Evolutionary conservation across 75 land plant species (phyloP).

Genomic region (Gnetum montanum): DNA sequence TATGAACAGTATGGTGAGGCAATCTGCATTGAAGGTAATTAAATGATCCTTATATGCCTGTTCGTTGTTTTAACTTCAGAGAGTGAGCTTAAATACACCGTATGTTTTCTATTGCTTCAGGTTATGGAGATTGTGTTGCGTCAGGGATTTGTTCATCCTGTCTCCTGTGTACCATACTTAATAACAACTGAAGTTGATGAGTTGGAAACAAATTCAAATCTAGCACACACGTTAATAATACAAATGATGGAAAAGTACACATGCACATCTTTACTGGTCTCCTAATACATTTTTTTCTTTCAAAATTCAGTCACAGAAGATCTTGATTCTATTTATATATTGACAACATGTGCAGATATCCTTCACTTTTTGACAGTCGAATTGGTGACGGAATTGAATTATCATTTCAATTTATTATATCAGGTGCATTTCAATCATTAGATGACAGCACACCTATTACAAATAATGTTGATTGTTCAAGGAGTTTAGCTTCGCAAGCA

Average conservation of each 20-base stretch:
- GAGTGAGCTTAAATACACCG: background rate
- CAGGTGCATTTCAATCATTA: conserved; percentile 26
- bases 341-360: conserved; percentile 58
- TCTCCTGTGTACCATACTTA: conserved; percentile 93
- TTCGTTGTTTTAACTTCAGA: background rate
- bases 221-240: conserved; percentile 84
- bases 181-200: conserved; percentile 96
- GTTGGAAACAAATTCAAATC: conserved; percentile 65
- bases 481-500: conserved; percentile 32
- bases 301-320: background rate
- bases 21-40: conserved; percentile 75
- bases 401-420: conserved; percentile 69
- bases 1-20: conserved; percentile 65
- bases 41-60: background rate
- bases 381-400: conserved; percentile 92
- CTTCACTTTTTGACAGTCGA: conserved; percentile 92
- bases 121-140: conserved; percentile 94
- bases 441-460: conserved; percentile 14
- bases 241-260: conserved; percentile 99
- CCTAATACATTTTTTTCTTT: too few species aligned
- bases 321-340: conserved; percentile 1
- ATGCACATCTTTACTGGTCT: too few species aligned
- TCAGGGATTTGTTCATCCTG: conserved; percentile 98
- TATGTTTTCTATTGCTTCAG: conserved; percentile 20
- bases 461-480: conserved; percentile 31